Conservation (phyloP, 768 basidiomycete species). For the Lactarius akahatsu region DNA sequence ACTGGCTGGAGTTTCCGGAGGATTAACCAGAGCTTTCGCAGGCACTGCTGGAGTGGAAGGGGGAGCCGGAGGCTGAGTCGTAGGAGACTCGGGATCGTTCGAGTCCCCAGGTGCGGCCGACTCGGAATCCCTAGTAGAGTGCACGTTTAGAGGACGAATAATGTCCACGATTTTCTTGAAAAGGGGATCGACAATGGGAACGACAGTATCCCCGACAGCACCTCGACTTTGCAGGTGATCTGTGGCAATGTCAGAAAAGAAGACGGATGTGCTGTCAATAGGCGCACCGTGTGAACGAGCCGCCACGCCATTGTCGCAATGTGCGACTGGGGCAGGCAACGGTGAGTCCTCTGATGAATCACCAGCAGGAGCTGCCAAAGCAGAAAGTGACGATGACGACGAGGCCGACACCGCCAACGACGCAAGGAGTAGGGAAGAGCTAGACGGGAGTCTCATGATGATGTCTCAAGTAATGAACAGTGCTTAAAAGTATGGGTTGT, state of each 20-base stretch:
- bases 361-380: slow-evolving; percentile 35
- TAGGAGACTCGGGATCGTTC: slow-evolving; percentile 1
- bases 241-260: slow-evolving; percentile 10
- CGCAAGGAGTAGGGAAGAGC: slow-evolving; percentile 38
- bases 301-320: slow-evolving; percentile 6
- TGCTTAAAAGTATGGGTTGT: background rate
- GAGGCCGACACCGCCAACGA: slow-evolving; percentile 35
- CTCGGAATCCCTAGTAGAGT: background rate
- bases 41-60: slow-evolving; percentile 10
- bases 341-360: slow-evolving; percentile 4
- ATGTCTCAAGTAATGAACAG: slow-evolving; percentile 19
- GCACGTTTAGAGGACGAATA: too few species aligned
- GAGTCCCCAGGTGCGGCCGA: background rate
- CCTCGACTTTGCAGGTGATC: slow-evolving; percentile 1
- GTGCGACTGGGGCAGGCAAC: slow-evolving; percentile 14
- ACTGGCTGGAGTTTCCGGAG: background rate
- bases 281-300: slow-evolving; percentile 7
- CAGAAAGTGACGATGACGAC: slow-evolving; percentile 34
- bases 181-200: too few species aligned
- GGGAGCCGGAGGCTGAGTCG: slow-evolving; percentile 3
- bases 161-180: too few species aligned
- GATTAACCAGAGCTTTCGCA: too few species aligned
- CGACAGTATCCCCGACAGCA: background rate
- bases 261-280: too few species aligned
- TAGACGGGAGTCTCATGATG: slow-evolving; percentile 36